phyloP scores from a whole-genome alignment of 371 early-diverging fungal genomes.

The Mortierella sp. region DNA sequence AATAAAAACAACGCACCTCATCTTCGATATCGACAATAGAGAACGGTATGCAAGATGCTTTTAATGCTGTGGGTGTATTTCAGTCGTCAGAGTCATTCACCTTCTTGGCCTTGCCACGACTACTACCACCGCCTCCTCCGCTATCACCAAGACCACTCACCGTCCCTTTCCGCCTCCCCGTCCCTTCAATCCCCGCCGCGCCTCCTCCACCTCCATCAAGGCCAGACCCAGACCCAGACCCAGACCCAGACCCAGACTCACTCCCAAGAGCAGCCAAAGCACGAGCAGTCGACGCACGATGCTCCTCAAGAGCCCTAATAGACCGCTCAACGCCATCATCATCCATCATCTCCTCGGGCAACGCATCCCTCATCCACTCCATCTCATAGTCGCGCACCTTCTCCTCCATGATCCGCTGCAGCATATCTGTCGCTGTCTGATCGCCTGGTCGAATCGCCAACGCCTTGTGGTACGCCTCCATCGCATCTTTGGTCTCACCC shows the following conservation, averaged over 20 bases:
- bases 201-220: background rate
- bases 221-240: background rate
- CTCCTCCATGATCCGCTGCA: slow-evolving; percentile 42
- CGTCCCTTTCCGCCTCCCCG: slow-evolving; percentile 9
- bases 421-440: slow-evolving; percentile 44
- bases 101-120: slow-evolving; percentile 1
- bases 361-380: slow-evolving; percentile 40
- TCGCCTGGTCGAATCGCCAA: slow-evolving; percentile 41
- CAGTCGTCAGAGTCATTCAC: background rate
- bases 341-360: slow-evolving; percentile 29
- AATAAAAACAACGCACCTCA: background rate
- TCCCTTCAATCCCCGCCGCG: background rate
- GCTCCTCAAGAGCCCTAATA: background rate
- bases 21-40: background rate
- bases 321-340: slow-evolving; percentile 23
- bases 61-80: background rate
- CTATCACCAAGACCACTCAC: background rate
- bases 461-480: slow-evolving; percentile 67
- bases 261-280: background rate
- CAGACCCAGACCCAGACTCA: background rate
- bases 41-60: background rate
- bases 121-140: background rate
- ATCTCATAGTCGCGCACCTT: slow-evolving; percentile 27
- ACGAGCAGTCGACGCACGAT: background rate
- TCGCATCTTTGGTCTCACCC: slow-evolving; percentile 64